Evolutionary conservation across 108 stramenopile genomes (phyloP), one percentile per base, ranked within the genome.

Genomic region (Nannochloropsis oceanica): DNA sequence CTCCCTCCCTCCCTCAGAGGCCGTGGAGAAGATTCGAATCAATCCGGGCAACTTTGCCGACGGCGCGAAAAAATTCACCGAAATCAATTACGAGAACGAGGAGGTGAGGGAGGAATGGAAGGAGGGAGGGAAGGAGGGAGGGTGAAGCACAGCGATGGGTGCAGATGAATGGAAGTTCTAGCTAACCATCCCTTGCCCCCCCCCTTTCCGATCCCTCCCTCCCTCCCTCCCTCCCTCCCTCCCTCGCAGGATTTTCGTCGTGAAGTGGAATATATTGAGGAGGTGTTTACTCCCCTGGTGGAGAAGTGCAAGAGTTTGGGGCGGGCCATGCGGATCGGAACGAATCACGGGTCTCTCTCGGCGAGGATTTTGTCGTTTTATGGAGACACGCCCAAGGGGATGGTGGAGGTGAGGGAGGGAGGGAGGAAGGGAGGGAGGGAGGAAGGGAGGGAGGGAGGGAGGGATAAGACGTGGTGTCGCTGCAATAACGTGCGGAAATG

Each of bases 1-100:
- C n/a, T n/a, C n/a, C n/a, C n/a, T n/a, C n/a, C n/a, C n/a, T n/a
- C n/a, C n/a, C n/a, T 96, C 97, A 12, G 97, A 97, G 79, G 95
- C 94, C 8, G 93, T 96, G 80, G 97, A 97, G 91, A 97, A 97
- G 91, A 96, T 97, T 86, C 95, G 97, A 59, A 95, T 97, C 91
- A 97, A 97, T 84, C 97, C 97, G 26, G 97, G 97, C 82, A 97
- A 97, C 92, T 97, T 97, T 90, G 96, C 95, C 80, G 97, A 96
- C 89, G 97, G 97, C 42, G 83, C 92, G 24, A 97, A 97, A 87
- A 94, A 94, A 83, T 96, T 96, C 86, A 94, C 94, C 50, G 95
- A 96, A 86, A 93, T 94, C 43, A 93, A 96, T 13, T 96, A 95
- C 86, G 96, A 97, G 84, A 93, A 93, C 13, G 95, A 96, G 90